Conservation (phyloP, 306 rosid genomes). For the Chamaecrista fasciculata region DNA sequence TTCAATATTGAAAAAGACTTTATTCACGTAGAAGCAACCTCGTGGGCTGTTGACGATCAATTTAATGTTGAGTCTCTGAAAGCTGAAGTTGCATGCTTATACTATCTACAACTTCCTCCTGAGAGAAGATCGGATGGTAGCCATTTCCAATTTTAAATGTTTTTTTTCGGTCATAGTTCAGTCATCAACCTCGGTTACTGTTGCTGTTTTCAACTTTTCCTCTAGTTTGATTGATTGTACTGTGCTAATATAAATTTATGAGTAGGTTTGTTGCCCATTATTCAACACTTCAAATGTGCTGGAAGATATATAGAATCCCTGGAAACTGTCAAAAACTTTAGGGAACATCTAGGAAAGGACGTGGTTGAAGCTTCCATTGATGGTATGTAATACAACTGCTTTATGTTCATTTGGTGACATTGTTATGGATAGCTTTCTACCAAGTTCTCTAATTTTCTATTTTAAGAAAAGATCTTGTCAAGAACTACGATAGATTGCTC, state of each 20-base stretch:
- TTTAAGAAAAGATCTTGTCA: neutral
- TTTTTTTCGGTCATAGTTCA: neutral
- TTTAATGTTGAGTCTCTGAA: constrained; percentile 59
- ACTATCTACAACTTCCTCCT: constrained; percentile 63
- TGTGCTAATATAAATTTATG: constrained; percentile 31
- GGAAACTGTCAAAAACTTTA: constrained; percentile 46
- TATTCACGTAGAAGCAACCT: constrained; percentile 41
- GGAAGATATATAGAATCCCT: constrained; percentile 56
- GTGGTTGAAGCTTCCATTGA: constrained; percentile 61
- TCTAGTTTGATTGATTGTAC: constrained; percentile 11
- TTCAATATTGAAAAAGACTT: constrained; percentile 58
- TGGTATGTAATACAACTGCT: constrained; percentile 45
- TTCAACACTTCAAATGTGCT: constrained; percentile 55
- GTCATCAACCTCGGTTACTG: neutral
- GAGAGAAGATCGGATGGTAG: constrained; percentile 80
- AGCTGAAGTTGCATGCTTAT: constrained; percentile 75
- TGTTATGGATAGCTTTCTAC: constrained; percentile 1
- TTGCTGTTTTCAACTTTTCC: constrained; percentile 16
- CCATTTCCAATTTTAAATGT: neutral
- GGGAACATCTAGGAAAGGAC: constrained; percentile 42
- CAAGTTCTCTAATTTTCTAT: neutral
- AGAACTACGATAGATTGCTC: neutral
- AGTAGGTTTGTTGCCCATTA: constrained; percentile 74
- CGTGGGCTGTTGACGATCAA: constrained; percentile 43
- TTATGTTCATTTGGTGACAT: constrained; percentile 22